These are phyloP conservation scores for Falciphora oryzae DNA, from an alignment of 2,329 filamentous ascomycete species.

Conservation along the genomic window DNA sequence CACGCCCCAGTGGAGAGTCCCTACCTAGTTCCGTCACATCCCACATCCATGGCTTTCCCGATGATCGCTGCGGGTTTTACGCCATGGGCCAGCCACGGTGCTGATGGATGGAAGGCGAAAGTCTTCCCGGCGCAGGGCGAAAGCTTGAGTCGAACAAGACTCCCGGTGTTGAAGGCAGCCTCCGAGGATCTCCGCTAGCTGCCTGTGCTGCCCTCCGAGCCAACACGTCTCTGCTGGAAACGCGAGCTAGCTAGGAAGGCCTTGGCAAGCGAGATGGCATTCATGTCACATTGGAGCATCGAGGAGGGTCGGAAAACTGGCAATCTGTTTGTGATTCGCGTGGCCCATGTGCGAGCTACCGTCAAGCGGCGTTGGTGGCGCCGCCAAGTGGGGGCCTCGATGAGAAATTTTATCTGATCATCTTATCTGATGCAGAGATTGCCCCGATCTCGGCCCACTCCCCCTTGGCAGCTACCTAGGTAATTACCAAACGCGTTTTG, in stretches of 20 bases:
- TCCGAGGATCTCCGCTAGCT: neutral
- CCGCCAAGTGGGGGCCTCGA: neutral
- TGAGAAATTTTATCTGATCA: constrained; percentile 6
- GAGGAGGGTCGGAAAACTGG: neutral
- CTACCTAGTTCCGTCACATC: too few relatives aligned
- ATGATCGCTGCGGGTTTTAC: neutral
- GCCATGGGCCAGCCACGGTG: neutral
- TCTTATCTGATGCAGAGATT: constrained; percentile 2
- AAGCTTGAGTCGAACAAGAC: constrained; percentile 1
- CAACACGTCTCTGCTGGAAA: too few relatives aligned
- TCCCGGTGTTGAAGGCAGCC: neutral
- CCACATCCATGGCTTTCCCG: too few relatives aligned
- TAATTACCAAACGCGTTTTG: too few relatives aligned
- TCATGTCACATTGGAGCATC: neutral
- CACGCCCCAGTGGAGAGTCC: neutral
- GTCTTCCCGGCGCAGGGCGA: neutral
- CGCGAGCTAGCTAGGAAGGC: neutral
- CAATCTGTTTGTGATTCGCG: neutral
- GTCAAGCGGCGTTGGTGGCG: neutral
- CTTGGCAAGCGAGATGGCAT: neutral
- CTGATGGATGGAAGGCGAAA: neutral
- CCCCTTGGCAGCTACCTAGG: too few relatives aligned
- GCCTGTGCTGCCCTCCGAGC: too few relatives aligned
- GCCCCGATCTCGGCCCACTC: neutral
- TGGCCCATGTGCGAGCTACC: too few relatives aligned